phyloP scores from a whole-genome alignment of 202 grass and related monocot species.

The Dendrocalamus latiflorus region DNA sequence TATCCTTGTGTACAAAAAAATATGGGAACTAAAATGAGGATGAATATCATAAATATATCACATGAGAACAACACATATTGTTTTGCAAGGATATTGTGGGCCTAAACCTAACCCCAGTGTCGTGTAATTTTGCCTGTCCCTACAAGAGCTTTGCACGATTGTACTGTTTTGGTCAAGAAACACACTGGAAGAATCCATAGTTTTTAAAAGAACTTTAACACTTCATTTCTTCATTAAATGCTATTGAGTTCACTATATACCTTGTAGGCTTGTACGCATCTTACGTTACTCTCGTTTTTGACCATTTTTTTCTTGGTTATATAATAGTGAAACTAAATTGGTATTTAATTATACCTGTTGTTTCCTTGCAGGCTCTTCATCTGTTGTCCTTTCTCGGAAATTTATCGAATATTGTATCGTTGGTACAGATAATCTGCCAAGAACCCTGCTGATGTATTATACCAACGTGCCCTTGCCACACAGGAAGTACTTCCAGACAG shows the following conservation, averaged over 20 bases:
- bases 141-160: neutral
- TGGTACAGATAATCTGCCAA: slow-evolving; percentile 73
- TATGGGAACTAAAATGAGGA: neutral
- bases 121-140: neutral
- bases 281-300: neutral
- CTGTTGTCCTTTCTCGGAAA: slow-evolving; percentile 79
- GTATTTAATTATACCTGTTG: neutral
- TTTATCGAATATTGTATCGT: slow-evolving; percentile 70
- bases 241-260: neutral
- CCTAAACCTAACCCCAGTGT: neutral
- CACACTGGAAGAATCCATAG: neutral
- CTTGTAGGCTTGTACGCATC: neutral
- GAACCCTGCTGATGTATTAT: slow-evolving; percentile 89
- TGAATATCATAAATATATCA: neutral
- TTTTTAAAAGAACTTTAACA: neutral
- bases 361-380: slow-evolving; percentile 59
- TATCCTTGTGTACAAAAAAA: neutral
- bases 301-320: neutral
- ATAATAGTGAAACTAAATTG: neutral
- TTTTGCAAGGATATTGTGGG: neutral
- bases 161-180: neutral
- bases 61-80: neutral
- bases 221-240: slow-evolving; percentile 4
- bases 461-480: slow-evolving; percentile 69
- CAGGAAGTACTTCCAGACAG: slow-evolving; percentile 86